phyloP scores from a whole-genome alignment of 768 basidiomycete genomes.

The Hericium coralloides region DNA sequence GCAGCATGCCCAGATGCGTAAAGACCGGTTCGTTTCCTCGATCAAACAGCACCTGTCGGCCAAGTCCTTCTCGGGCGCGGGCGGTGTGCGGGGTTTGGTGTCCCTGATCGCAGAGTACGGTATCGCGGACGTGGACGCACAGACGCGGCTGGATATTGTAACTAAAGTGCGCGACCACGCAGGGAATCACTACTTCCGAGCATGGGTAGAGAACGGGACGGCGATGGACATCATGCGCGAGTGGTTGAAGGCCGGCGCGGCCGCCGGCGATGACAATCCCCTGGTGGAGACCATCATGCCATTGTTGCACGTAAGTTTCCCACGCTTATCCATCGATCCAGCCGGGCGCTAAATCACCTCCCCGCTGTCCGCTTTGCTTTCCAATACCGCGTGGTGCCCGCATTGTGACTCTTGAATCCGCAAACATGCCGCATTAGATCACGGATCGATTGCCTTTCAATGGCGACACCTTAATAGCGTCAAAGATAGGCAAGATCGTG shows the following conservation, averaged over 20 bases:
- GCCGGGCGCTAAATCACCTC: not conserved
- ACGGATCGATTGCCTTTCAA: constrained; percentile 78
- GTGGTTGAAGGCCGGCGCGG: constrained; percentile 69
- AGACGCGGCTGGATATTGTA: constrained; percentile 65
- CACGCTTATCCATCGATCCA: constrained; percentile 5
- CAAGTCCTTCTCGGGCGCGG: constrained; percentile 56
- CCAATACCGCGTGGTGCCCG: not conserved
- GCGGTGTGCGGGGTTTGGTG: constrained; percentile 56
- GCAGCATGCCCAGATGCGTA: constrained; percentile 35
- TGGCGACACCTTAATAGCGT: constrained; percentile 54
- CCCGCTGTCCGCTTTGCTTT: constrained; percentile 13
- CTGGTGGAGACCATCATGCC: constrained; percentile 78
- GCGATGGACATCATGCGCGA: constrained; percentile 76
- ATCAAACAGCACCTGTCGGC: constrained; percentile 50
- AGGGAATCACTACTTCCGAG: constrained; percentile 79
- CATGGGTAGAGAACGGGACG: constrained; percentile 68
- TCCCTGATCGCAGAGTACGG: constrained; percentile 52
- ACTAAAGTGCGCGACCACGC: constrained; percentile 78
- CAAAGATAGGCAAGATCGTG: constrained; percentile 75
- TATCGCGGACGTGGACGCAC: constrained; percentile 50
- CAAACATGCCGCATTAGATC: constrained; percentile 40
- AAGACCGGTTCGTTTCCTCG: constrained; percentile 40
- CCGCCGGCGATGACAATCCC: constrained; percentile 42
- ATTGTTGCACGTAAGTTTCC: constrained; percentile 65
- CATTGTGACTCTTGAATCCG: not conserved